Conservation (phyloP, 176 grass and related monocot genomes). For the Oryza meridionalis region DNA sequence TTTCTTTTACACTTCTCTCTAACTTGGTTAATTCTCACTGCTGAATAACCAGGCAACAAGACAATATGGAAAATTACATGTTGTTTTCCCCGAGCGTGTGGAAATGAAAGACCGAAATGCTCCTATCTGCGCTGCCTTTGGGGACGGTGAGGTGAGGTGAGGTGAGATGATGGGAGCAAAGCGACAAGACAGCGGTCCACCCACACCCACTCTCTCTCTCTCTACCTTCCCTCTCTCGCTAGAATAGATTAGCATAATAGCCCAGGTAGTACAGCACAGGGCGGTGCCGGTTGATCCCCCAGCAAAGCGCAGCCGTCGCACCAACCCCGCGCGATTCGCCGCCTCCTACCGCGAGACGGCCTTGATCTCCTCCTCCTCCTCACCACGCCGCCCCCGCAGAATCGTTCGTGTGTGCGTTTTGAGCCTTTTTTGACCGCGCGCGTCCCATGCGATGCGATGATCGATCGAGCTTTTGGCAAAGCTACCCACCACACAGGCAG, state of each 20-base stretch:
- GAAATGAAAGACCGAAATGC: neutral
- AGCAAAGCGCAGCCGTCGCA: neutral
- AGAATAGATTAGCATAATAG: neutral
- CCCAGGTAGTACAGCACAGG: neutral
- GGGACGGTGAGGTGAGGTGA: too few species aligned
- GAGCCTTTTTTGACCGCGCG: constrained; percentile 19
- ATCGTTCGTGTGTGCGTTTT: neutral
- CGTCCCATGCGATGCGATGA: neutral
- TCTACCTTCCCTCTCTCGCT: neutral
- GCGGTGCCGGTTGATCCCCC: neutral
- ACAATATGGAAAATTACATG: too few species aligned
- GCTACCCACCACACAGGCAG: neutral
- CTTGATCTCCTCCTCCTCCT: neutral
- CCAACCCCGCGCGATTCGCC: neutral
- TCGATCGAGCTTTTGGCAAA: neutral
- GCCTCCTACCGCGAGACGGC: neutral
- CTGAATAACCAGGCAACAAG: too few species aligned
- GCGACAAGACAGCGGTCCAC: constrained; percentile 76
- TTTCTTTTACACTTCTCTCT: too few species aligned
- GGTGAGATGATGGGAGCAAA: constrained; percentile 27
- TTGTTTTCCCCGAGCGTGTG: too few species aligned
- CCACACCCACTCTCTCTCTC: neutral
- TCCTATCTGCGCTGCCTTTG: neutral
- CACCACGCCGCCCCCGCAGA: neutral
- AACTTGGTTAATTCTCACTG: too few species aligned